These are phyloP conservation scores for Lotus japonicus DNA, from an alignment of 306 rosid genomes.

Conservation along the genomic window DNA sequence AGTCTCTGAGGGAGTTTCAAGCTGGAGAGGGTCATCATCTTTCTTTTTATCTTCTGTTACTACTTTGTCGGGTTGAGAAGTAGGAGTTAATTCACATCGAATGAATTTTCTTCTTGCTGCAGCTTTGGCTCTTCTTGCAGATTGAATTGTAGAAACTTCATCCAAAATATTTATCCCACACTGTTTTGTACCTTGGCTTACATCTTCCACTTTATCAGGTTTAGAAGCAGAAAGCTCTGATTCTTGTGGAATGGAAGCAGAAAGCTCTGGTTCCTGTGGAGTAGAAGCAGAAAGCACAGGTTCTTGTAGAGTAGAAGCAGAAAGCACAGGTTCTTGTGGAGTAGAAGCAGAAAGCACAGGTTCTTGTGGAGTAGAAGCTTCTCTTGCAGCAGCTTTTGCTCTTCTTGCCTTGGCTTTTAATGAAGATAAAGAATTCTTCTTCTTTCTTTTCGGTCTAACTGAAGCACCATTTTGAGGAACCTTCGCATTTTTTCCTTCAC, in stretches of 20 bases:
- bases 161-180: not conserved
- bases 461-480: conserved; percentile 5
- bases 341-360: not conserved
- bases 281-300: too few relatives aligned
- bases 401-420: conserved; percentile 12
- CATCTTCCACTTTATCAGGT: conserved; percentile 11
- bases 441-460: conserved; percentile 22
- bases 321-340: conserved; percentile 1
- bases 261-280: conserved; percentile 9
- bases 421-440: conserved; percentile 29
- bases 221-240: not conserved
- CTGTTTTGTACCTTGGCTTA: not conserved
- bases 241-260: too few relatives aligned
- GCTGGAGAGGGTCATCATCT: not conserved
- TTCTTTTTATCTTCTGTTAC: conserved; percentile 8
- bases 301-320: too few relatives aligned
- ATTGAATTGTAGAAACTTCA: not conserved
- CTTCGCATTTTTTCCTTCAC: not conserved
- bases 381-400: conserved; percentile 21
- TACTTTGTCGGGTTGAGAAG: conserved; percentile 15
- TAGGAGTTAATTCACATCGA: not conserved
- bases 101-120: conserved; percentile 24
- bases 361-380: not conserved
- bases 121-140: conserved; percentile 37
- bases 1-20: not conserved